Conservation (phyloP, 2,329 filamentous ascomycete genomes). For the Zarea fungicola region DNA sequence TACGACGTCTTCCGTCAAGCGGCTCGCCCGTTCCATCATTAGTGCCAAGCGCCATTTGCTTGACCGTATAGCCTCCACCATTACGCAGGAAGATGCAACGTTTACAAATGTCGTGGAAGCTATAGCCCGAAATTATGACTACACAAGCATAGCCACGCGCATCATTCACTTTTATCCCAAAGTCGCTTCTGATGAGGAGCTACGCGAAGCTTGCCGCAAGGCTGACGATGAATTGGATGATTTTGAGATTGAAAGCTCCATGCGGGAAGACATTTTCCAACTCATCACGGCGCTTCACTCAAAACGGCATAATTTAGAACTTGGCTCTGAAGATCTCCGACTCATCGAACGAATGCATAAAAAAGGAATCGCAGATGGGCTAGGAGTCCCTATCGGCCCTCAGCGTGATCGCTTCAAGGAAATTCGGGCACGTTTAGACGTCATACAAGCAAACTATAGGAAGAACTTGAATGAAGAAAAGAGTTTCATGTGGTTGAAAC, state of each 20-base stretch:
- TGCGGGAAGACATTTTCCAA: slow-evolving; percentile 76
- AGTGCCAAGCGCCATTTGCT: too few species aligned
- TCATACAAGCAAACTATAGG: slow-evolving; percentile 68
- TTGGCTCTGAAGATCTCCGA: slow-evolving; percentile 65
- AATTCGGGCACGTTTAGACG: slow-evolving; percentile 74
- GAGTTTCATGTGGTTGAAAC: slow-evolving; percentile 71
- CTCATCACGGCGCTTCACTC: slow-evolving; percentile 56
- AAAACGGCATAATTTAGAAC: slow-evolving; percentile 42
- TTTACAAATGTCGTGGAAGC: too few species aligned
- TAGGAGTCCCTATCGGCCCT: slow-evolving; percentile 63
- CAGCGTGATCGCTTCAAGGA: slow-evolving; percentile 77
- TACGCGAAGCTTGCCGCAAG: slow-evolving; percentile 71
- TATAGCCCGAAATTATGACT: too few species aligned
- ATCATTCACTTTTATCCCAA: too few species aligned
- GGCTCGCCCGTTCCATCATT: too few species aligned
- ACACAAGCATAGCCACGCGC: too few species aligned
- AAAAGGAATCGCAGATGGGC: slow-evolving; percentile 69
- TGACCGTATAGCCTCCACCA: too few species aligned
- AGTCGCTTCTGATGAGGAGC: slow-evolving; percentile 61
- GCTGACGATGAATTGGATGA: slow-evolving; percentile 72
- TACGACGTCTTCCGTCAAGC: too few species aligned
- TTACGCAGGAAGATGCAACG: too few species aligned
- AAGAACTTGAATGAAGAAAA: slow-evolving; percentile 81
- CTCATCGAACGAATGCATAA: slow-evolving; percentile 74
- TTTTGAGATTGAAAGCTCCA: slow-evolving; percentile 69